Percentiles rank a stretch among this genome's conserved stretches.
These are phyloP conservation scores for Fusarium sp. DNA, from an alignment of 2,329 filamentous ascomycete genomes.

Conservation along the genomic window DNA sequence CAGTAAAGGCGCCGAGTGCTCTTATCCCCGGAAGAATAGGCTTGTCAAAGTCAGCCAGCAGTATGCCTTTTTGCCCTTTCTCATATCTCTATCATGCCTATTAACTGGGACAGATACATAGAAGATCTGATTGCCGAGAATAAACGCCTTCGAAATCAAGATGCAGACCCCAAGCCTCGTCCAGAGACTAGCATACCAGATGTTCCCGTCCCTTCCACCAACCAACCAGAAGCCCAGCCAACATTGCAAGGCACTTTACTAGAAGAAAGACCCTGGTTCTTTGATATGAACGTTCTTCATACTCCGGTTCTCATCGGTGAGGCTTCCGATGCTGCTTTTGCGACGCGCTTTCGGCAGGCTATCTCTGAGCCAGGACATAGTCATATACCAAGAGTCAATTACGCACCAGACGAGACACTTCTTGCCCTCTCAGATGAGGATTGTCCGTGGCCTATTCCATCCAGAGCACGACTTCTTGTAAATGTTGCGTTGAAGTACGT, in stretches of 20 bases:
- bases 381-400: constrained; percentile 51
- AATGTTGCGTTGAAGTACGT: constrained; percentile 56
- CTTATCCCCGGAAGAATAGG: constrained; percentile 49
- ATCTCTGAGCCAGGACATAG: constrained; percentile 47
- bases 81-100: neutral
- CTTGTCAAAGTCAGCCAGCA: constrained; percentile 50
- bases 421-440: constrained; percentile 46
- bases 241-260: constrained; percentile 37
- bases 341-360: constrained; percentile 52
- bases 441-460: constrained; percentile 53
- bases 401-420: constrained; percentile 48
- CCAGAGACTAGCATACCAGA: constrained; percentile 29
- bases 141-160: constrained; percentile 42
- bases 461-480: constrained; percentile 44
- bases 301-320: constrained; percentile 53
- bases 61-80: constrained; percentile 16
- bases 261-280: constrained; percentile 50
- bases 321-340: constrained; percentile 52
- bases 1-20: constrained; percentile 47
- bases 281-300: constrained; percentile 49
- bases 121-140: constrained; percentile 52
- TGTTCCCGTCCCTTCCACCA: constrained; percentile 7
- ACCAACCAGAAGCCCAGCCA: constrained; percentile 17
- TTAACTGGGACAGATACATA: constrained; percentile 46
- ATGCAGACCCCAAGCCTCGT: constrained; percentile 24